These are phyloP conservation scores for Colletotrichum sp. DNA, from an alignment of 2,329 filamentous ascomycete genomes.

Conservation along the genomic window DNA sequence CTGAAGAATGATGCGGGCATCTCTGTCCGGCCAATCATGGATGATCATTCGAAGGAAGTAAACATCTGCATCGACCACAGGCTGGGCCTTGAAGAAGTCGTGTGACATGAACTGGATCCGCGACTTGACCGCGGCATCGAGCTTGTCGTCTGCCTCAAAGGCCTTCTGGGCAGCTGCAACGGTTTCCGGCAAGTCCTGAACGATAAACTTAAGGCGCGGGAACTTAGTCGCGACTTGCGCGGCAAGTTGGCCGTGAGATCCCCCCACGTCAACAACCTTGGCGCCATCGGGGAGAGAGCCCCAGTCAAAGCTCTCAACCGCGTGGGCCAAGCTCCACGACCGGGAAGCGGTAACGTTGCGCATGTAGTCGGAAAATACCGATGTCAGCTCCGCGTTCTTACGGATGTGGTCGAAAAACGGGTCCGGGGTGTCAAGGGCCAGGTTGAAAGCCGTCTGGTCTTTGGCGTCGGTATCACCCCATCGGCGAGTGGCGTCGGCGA, in stretches of 20 bases:
- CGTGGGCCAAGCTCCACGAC: slow-evolving; percentile 30
- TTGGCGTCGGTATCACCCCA: slow-evolving; percentile 28
- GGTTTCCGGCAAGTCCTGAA: slow-evolving; percentile 10
- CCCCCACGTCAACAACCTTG: slow-evolving; percentile 14
- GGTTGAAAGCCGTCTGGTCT: slow-evolving; percentile 32
- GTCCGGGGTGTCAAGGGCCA: slow-evolving; percentile 30
- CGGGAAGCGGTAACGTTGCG: slow-evolving; percentile 31
- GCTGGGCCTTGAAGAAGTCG: slow-evolving; percentile 42
- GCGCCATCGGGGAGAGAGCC: neutral
- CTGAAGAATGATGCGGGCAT: slow-evolving; percentile 42
- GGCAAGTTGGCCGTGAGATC: slow-evolving; percentile 9
- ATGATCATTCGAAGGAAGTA: slow-evolving; percentile 59
- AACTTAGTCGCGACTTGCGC: neutral
- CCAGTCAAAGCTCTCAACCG: slow-evolving; percentile 26
- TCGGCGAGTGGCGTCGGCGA: slow-evolving; percentile 30
- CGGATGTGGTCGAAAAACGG: slow-evolving; percentile 38
- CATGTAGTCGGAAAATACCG: slow-evolving; percentile 37
- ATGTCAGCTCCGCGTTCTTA: slow-evolving; percentile 23
- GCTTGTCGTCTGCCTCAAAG: neutral
- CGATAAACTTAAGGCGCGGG: neutral
- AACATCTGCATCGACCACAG: slow-evolving; percentile 45
- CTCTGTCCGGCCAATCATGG: slow-evolving; percentile 58
- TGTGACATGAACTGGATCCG: slow-evolving; percentile 40
- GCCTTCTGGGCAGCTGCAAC: neutral
- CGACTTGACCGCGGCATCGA: slow-evolving; percentile 21